Base-by-base conservation (phyloP, 371 early-diverging fungal genomes). In the Actinomortierella ambigua region DNA sequence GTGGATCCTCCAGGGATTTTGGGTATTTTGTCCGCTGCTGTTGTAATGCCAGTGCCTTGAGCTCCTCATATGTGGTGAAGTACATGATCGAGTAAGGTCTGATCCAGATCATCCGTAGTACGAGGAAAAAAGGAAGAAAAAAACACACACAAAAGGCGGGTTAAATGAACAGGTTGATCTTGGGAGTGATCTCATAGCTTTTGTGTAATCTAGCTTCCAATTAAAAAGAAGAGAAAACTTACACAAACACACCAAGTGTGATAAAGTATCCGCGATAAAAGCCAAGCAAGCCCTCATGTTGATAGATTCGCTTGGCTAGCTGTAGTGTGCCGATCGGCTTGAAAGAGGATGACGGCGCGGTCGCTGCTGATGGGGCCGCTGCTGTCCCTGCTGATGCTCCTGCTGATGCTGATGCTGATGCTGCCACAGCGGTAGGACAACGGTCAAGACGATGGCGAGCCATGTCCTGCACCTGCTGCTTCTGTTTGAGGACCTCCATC, bases 401-500 rank as follows among this genome's bases (percentile, higher is more conserved):
- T 41, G 39, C 29, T 40, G 15, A 24, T 15, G 20, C 2, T 15
- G 28, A 1, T 22, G 24, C 39, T 46, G 34, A 50, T 41, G 39
- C 18, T 50, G 8, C 9, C 2, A 17, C 22, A 2, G 18, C 24
- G 11, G 34, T 34, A 34, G 34, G 34, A 34, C 34, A 34, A 11
- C 34, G 48, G 8, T 20, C 22, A 44, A 11, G 57, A 23, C 24
- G 57, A n/a, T 34, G 56, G 22, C 26, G 22, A 8, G 50, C 26
- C 46, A 65, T 28, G 39, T 47, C 63, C 28, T 68, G 67, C 18
- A 71, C 82, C 60, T 94, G 94, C 40, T 89, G 73, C 50, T 83
- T 81, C 53, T 82, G 88, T 63, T 94, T 94, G 59, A 94, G 59
- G 3, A 94, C 87, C 75, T 93, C 94, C 91, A 93, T 91, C 3